phyloP scores from a whole-genome alignment of 2,329 filamentous ascomycete genomes.

The Aureobasidium pullulans region DNA sequence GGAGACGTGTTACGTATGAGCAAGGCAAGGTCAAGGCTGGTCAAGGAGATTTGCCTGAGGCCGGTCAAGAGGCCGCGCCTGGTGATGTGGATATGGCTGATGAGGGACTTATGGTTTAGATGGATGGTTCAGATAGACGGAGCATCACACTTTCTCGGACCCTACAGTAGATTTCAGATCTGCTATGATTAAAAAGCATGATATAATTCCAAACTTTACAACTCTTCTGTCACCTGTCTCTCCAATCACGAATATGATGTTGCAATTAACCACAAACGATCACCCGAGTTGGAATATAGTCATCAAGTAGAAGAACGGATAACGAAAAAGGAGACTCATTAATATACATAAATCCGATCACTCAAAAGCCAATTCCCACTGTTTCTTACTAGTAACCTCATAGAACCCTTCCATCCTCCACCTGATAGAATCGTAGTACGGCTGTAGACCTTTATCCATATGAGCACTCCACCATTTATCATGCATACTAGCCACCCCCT shows the following conservation, averaged over 20 bases:
- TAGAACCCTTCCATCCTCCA: constrained; percentile 32
- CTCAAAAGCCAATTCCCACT: too few species aligned
- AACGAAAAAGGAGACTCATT: too few species aligned
- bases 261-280: too few species aligned
- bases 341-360: too few species aligned
- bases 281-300: too few species aligned
- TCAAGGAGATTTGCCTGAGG: constrained; percentile 23
- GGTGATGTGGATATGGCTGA: constrained; percentile 8
- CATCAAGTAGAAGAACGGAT: too few species aligned
- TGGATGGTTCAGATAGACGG: neutral
- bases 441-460: constrained; percentile 24
- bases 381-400: constrained; percentile 12
- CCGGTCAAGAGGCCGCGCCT: neutral
- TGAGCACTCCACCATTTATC: constrained; percentile 33
- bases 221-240: too few species aligned
- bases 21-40: constrained; percentile 33
- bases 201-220: too few species aligned
- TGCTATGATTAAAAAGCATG: too few species aligned
- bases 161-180: neutral
- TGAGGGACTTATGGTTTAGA: constrained; percentile 4
- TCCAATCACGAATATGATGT: too few species aligned
- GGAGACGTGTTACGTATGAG: constrained; percentile 51
- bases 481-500: constrained; percentile 30
- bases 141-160: neutral
- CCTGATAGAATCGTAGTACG: constrained; percentile 24